Evolutionary conservation across 371 early-diverging fungal genomes (phyloP).

Genomic region (Apophysomyces ossiformis): DNA sequence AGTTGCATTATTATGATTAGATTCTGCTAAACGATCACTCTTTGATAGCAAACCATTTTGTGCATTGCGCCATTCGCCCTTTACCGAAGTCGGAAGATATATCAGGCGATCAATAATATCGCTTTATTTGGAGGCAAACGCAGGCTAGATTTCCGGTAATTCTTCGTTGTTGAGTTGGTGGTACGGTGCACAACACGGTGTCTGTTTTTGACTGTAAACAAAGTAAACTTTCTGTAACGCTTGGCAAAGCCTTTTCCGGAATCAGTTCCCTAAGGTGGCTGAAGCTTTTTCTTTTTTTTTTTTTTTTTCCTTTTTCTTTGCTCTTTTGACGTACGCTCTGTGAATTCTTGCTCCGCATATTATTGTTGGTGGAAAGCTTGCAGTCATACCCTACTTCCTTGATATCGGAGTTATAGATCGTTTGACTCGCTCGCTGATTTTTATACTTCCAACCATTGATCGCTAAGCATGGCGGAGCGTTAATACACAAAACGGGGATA

Average conservation of each 20-base stretch:
- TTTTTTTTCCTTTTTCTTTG: too few relatives aligned
- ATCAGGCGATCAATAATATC: neutral
- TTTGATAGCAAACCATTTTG: neutral
- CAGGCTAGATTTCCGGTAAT: neutral
- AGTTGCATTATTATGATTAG: slow-evolving; percentile 19
- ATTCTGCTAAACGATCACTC: neutral
- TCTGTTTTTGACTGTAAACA: neutral
- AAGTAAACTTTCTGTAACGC: neutral
- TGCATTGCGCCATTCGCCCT: slow-evolving; percentile 8
- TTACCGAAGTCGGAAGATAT: neutral
- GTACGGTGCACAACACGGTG: neutral
- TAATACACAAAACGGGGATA: neutral
- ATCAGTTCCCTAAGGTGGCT: neutral
- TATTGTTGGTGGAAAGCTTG: too few relatives aligned
- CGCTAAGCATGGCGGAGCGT: neutral
- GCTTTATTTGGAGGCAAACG: neutral
- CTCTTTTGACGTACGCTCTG: too few relatives aligned
- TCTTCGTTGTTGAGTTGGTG: neutral
- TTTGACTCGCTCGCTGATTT: too few relatives aligned
- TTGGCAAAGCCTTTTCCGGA: slow-evolving; percentile 4
- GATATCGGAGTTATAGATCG: too few relatives aligned
- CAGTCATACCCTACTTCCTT: too few relatives aligned
- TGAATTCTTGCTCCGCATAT: too few relatives aligned
- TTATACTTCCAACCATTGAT: too few relatives aligned
- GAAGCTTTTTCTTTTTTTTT: too few relatives aligned